Base-by-base conservation (phyloP, 2,329 filamentous ascomycete species). In the Cercospora zeina region DNA sequence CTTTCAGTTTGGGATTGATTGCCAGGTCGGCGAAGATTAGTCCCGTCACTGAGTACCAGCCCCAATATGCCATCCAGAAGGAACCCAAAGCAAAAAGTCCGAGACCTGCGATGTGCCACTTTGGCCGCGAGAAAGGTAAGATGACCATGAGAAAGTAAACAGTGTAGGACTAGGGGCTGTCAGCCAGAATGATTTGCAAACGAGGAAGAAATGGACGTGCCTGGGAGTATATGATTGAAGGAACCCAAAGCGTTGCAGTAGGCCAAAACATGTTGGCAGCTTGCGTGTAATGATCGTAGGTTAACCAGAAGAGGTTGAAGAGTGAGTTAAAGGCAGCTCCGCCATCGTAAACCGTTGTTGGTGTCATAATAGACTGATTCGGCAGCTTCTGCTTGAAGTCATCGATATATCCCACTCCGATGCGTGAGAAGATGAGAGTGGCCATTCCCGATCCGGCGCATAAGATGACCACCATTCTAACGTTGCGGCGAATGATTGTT, bases 71-170 rank as follows among this genome's bases (percentile, higher is more conserved):
- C 65, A 71, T 70, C 70, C 71, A 73, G 62, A 72, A 73, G 0
- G 68, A 69, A 5, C 70, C 71, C 9, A 70, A n/a, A 2, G 65
- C 69, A 54, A 73, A 73, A 5, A 73, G 51, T 1, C 59, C 49
- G 4, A 73, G 47, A 2, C 64, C 67, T 61, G 76, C 75, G 3
- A 78, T 67, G 39, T 78, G 77, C 78, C 78, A 80, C 1, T 72
- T 72, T 13, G 68, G 62, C 11, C 78, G 73, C 1, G 77, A 79
- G 68, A 74, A 78, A 3, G 78, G 80, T 9, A 80, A 72, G 57
- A 79, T 79, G 59, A 80, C 69, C 78, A 80, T 80, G 4, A 77
- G 73, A 70, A 80, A 79, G 66, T 80, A 82, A 8, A 80, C 74
- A 0, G 80, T 82, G 66, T 78, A 81, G 61, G 76, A 78, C 67